Percentiles rank a stretch among this genome's conserved stretches.
These are phyloP conservation scores for Bipolaris oryzae DNA, from an alignment of 2,329 filamentous ascomycete genomes.

Conservation along the genomic window DNA sequence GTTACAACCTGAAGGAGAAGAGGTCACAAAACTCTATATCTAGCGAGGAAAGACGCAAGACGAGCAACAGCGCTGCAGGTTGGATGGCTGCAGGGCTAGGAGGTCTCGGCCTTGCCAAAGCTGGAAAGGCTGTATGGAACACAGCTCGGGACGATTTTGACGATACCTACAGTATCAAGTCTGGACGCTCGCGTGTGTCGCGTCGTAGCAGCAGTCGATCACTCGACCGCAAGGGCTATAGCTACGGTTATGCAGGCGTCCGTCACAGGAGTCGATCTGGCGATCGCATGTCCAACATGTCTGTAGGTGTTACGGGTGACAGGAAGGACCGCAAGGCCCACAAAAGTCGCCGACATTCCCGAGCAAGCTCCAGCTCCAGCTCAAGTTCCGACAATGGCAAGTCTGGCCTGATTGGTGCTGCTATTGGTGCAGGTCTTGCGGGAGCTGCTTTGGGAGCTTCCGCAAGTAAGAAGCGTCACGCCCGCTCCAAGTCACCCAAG, in stretches of 20 bases:
- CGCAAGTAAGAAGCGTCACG: conserved; percentile 39
- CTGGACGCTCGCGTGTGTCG: conserved; percentile 51
- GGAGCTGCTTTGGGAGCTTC: conserved; percentile 48
- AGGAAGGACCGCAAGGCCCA: conserved; percentile 47
- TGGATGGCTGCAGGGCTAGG: conserved; percentile 62
- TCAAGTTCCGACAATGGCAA: conserved; percentile 44
- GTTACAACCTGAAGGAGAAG: conserved; percentile 53
- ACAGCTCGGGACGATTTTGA: conserved; percentile 60
- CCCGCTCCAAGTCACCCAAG: conserved; percentile 46
- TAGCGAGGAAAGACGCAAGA: conserved; percentile 45
- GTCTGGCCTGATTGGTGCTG: conserved; percentile 45
- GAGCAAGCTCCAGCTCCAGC: conserved; percentile 52
- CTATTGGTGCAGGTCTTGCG: conserved; percentile 48
- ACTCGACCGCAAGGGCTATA: conserved; percentile 51
- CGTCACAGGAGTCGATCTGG: conserved; percentile 48
- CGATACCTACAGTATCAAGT: conserved; percentile 65
- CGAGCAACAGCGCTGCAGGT: conserved; percentile 53
- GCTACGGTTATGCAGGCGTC: conserved; percentile 52
- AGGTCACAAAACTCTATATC: conserved; percentile 39
- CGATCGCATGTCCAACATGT: conserved; percentile 42
- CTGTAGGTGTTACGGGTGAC: conserved; percentile 43
- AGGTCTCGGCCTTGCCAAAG: conserved; percentile 59
- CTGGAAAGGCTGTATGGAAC: conserved; percentile 60
- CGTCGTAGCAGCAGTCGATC: conserved; percentile 48
- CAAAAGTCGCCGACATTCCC: conserved; percentile 38